Evolutionary conservation across 768 basidiomycete species (phyloP).

Genomic region (Leccinum ochraceum): DNA sequence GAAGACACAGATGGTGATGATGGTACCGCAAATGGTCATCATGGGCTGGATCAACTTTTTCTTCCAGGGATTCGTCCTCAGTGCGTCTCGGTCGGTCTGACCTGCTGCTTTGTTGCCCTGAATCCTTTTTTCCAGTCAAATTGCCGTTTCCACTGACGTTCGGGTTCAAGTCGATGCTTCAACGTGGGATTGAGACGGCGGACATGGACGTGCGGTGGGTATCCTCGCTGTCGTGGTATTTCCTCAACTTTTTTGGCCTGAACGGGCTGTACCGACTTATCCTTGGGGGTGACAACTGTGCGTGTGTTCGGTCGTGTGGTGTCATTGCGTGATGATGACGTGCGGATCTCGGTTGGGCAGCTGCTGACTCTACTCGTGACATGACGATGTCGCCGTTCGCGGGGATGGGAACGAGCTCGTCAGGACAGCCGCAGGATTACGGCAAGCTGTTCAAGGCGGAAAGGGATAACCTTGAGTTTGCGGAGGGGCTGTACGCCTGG

Average conservation of each 20-base stretch:
- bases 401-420: constrained; percentile 44
- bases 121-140: constrained; percentile 63
- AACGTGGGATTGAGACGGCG: constrained; percentile 90
- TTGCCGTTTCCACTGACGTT: constrained; percentile 95
- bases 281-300: constrained; percentile 88
- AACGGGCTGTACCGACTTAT: constrained; percentile 95
- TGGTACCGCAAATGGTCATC: constrained; percentile 97
- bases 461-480: constrained; percentile 88
- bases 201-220: constrained; percentile 99
- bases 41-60: constrained; percentile 99
- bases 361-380: constrained; percentile 77
- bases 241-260: constrained; percentile 97
- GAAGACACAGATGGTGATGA: constrained; percentile 99
- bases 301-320: constrained; percentile 29
- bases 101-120: constrained; percentile 1
- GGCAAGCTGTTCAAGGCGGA: constrained; percentile 90
- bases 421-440: constrained; percentile 76
- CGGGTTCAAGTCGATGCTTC: constrained; percentile 97
- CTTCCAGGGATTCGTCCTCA: constrained; percentile 97
- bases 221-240: constrained; percentile 98
- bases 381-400: constrained; percentile 74
- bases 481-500: constrained; percentile 86
- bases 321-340: constrained; percentile 16
- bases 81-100: constrained; percentile 51
- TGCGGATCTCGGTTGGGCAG: constrained; percentile 39